These are phyloP conservation scores for bread wheat (Triticum aestivum) DNA, from an alignment of 176 grass and related monocot genomes.

Conservation along the genomic window IWGSC_CS_RefSeq_v2.1 NC_057802.1:555787870-555788369, in stretches of 20 bases:
- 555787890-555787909: background rate
- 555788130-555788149: conserved; percentile 32
- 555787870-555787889: background rate
- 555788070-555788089: background rate
- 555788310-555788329: background rate
- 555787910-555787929: background rate
- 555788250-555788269: background rate
- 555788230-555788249: background rate
- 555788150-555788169: background rate
- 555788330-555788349: background rate
- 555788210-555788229: background rate
- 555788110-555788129: conserved; percentile 32
- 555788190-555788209: background rate
- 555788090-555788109: conserved; percentile 26
- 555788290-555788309: too few relatives aligned
- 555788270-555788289: background rate
- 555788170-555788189: background rate
- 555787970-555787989: too few relatives aligned
- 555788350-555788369: background rate
- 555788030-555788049: too few relatives aligned
- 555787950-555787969: too few relatives aligned
- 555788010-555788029: too few relatives aligned
- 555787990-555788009: too few relatives aligned
- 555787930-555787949: background rate
- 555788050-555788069: background rate